phyloP scores from a whole-genome alignment of 2,329 filamentous ascomycete species.

The Beauveria asiatica region DNA sequence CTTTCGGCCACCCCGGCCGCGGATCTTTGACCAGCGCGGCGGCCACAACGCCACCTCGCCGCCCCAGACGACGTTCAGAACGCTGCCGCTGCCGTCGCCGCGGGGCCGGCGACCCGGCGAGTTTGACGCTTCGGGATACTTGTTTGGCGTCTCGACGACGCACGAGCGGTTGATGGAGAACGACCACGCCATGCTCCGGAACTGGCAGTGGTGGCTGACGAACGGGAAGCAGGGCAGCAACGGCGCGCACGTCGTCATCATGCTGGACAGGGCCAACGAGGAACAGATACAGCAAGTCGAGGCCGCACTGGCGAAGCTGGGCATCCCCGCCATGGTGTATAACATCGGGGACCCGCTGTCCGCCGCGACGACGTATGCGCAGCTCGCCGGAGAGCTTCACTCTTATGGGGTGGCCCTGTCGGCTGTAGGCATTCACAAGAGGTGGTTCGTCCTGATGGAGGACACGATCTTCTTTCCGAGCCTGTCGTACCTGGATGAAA shows the following conservation, averaged over 20 bases:
- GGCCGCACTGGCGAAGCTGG: constrained; percentile 23
- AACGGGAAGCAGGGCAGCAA: constrained; percentile 30
- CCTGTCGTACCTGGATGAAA: constrained; percentile 28
- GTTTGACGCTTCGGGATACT: constrained; percentile 30
- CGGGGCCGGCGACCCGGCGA: constrained; percentile 22
- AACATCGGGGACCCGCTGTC: constrained; percentile 25
- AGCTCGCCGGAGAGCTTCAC: constrained; percentile 28
- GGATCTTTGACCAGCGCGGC: neutral
- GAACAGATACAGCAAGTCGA: constrained; percentile 25
- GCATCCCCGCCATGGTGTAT: constrained; percentile 32
- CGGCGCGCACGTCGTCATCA: constrained; percentile 34
- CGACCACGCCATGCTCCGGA: constrained; percentile 30
- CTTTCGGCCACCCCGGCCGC: neutral
- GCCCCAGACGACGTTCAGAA: constrained; percentile 1
- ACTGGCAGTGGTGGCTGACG: constrained; percentile 40
- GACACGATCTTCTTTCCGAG: constrained; percentile 39
- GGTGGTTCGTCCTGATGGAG: constrained; percentile 36
- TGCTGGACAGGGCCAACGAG: constrained; percentile 30
- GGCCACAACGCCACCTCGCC: neutral
- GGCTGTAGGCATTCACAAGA: constrained; percentile 28
- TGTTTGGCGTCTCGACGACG: constrained; percentile 37
- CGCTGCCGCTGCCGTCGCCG: constrained; percentile 25
- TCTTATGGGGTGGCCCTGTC: constrained; percentile 25
- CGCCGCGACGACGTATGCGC: constrained; percentile 27
- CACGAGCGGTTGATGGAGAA: constrained; percentile 30